These are phyloP conservation scores for Astrephomene gubernaculifera DNA, from an alignment of 139 green algal genomes.

Conservation along the genomic window DNA sequence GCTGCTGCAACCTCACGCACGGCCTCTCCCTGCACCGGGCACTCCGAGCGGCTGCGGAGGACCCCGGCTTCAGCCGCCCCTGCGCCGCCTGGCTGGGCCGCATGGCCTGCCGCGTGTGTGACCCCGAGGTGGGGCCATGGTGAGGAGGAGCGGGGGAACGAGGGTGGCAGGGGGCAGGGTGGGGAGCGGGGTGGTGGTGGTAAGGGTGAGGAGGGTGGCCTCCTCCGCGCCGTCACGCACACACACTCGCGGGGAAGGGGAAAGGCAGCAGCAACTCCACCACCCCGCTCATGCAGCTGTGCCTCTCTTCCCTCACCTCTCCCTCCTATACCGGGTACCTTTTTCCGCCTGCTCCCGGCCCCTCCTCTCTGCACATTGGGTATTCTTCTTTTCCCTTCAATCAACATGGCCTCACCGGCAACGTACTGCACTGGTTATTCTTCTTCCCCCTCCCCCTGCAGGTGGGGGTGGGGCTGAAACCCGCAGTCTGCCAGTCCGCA, in stretches of 20 bases:
- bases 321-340: background rate
- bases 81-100: constrained; percentile 23
- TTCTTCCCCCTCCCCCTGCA: background rate
- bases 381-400: background rate
- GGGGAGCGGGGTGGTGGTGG: no score
- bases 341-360: background rate
- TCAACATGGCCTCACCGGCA: no score
- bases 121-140: constrained; percentile 16
- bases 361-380: background rate
- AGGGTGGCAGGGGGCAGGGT: background rate
- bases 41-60: background rate
- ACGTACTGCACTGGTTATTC: background rate
- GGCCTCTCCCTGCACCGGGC: background rate
- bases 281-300: background rate
- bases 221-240: background rate
- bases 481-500: constrained; percentile 7
- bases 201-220: no score
- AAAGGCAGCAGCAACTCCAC: background rate
- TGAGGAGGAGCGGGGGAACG: background rate
- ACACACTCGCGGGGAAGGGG: background rate
- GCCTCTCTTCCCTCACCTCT: background rate
- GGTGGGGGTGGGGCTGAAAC: constrained; percentile 45
- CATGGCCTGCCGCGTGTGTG: constrained; percentile 35
- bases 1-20: constrained; percentile 34
- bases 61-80: constrained; percentile 8